phyloP scores from a whole-genome alignment of 257 asterid species.

The Solanum chaucha region DNA sequence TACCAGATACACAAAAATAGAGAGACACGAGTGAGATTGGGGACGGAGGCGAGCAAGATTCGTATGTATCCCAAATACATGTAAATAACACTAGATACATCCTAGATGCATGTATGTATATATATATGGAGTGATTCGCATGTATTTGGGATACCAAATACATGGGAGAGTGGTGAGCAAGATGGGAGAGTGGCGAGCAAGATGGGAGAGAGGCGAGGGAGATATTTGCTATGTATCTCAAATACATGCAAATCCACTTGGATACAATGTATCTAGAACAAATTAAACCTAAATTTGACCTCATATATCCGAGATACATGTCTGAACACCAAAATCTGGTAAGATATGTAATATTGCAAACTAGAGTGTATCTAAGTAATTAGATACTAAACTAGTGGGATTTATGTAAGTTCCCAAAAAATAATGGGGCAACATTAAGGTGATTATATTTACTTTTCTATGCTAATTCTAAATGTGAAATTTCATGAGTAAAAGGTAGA shows the following conservation, averaged over 20 bases:
- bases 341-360: too few relatives aligned
- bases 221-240: neutral
- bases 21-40: neutral
- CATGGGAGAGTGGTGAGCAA: too few relatives aligned
- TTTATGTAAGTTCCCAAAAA: neutral
- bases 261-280: neutral
- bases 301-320: neutral
- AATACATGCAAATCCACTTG: too few relatives aligned
- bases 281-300: too few relatives aligned
- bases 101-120: too few relatives aligned
- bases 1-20: too few relatives aligned
- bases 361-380: neutral
- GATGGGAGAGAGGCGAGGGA: too few relatives aligned
- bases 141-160: too few relatives aligned
- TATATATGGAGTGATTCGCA: too few relatives aligned
- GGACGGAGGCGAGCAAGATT: neutral
- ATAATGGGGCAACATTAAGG: neutral
- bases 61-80: too few relatives aligned
- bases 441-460: neutral
- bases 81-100: neutral
- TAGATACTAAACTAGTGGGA: neutral
- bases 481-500: neutral
- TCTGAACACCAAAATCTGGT: neutral
- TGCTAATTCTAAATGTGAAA: neutral
- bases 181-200: too few relatives aligned